Evolutionary conservation across 805 yeast genomes (phyloP).

Genomic region (Barnettozyma salicaria): DNA sequence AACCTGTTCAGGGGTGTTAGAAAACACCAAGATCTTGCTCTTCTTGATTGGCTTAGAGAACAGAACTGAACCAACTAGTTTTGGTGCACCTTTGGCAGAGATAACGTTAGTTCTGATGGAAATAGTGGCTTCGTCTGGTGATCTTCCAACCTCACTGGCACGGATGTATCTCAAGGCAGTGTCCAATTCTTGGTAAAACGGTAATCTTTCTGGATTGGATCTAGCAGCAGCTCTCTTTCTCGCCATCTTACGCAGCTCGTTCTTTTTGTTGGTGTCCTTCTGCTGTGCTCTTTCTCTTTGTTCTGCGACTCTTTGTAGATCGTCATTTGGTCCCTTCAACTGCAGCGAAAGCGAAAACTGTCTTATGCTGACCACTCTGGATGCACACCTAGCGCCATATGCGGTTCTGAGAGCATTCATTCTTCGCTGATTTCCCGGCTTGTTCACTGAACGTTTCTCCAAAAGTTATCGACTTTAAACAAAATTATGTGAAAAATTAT

Average conservation of each 20-base stretch:
- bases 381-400: not conserved
- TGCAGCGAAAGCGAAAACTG: constrained; percentile 12
- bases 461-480: too few relatives aligned
- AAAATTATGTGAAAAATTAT: not conserved
- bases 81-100: constrained; percentile 72
- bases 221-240: constrained; percentile 35
- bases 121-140: constrained; percentile 63
- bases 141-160: constrained; percentile 88
- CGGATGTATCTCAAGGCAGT: constrained; percentile 72
- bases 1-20: constrained; percentile 47
- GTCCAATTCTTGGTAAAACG: constrained; percentile 66
- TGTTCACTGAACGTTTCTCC: too few relatives aligned
- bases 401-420: constrained; percentile 2
- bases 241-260: constrained; percentile 32
- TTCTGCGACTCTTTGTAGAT: constrained; percentile 24
- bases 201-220: constrained; percentile 41
- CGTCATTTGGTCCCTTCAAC: constrained; percentile 24
- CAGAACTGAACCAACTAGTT: constrained; percentile 62
- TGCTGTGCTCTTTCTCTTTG: constrained; percentile 26
- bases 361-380: constrained; percentile 9
- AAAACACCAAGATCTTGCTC: constrained; percentile 62
- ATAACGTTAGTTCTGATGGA: constrained; percentile 58
- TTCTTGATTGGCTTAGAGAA: constrained; percentile 70
- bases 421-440: too few relatives aligned
- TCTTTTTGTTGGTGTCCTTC: constrained; percentile 26